These are phyloP conservation scores for Juncus effusus DNA, from an alignment of 176 grass and related monocot genomes.

Conservation along the genomic window DNA sequence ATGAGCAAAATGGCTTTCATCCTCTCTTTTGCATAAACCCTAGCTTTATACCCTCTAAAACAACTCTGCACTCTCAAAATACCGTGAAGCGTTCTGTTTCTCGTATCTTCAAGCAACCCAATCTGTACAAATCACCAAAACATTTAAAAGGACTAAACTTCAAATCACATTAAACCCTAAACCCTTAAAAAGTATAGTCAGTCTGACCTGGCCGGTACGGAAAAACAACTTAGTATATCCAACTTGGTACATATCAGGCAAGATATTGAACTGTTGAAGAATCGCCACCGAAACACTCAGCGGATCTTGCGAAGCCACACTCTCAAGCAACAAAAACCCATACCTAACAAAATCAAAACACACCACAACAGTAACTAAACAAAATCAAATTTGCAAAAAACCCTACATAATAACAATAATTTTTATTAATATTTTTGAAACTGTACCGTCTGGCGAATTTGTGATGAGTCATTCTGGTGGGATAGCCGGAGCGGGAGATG, in stretches of 20 bases:
- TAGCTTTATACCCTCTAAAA: conserved; percentile 87
- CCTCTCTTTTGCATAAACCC: conserved; percentile 52
- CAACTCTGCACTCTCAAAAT: conserved; percentile 99
- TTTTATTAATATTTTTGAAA: conserved; percentile 26
- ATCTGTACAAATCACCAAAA: conserved; percentile 46
- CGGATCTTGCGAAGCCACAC: conserved; percentile 82
- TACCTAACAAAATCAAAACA: conserved; percentile 50
- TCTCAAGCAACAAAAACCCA: conserved; percentile 92
- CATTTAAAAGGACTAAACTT: conserved; percentile 2
- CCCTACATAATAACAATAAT: too few relatives aligned
- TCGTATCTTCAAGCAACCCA: conserved; percentile 89
- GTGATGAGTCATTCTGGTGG: conserved; percentile 95
- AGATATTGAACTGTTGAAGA: conserved; percentile 95
- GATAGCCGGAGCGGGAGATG: conserved; percentile 97
- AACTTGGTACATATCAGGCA: conserved; percentile 99
- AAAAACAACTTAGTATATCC: conserved; percentile 99
- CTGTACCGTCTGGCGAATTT: conserved; percentile 90
- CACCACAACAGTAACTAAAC: conserved; percentile 6
- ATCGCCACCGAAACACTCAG: conserved; percentile 96
- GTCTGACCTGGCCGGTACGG: conserved; percentile 87
- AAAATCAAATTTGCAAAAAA: conserved; percentile 10
- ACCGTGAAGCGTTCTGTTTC: conserved; percentile 83
- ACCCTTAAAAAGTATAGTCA: neutral
- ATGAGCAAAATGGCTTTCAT: conserved; percentile 66
- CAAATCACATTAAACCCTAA: neutral